Base-by-base conservation (phyloP, 1,139 yeast species). In the Zygosaccharomyces sapae region DNA sequence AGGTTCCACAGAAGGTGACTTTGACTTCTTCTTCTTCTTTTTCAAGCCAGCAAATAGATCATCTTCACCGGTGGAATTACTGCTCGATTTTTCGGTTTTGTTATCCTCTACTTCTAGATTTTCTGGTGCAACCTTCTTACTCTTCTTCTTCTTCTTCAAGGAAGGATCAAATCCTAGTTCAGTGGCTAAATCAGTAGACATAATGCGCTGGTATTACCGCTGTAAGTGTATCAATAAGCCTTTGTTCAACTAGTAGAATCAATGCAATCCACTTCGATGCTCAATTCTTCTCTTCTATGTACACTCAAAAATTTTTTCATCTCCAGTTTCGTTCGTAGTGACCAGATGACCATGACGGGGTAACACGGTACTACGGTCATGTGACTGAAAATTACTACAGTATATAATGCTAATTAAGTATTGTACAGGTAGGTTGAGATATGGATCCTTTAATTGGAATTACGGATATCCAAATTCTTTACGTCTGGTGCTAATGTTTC, bases 141-240 rank as follows among this genome's bases (percentile, higher is more conserved):
- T 71, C 81, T 85, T 84, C 89, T 86, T 87, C 81, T 88, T 88
- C 77, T 87, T 87, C 77, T 87, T 87, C 65, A 83, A 73, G 36
- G 80, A 69, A 51, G 88, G 86, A 68, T 85, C 94, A 66, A 84
- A 83, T 52, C 88, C 90, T 67, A 83, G 74, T 59, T 82, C 89
- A 41, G 63, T 66, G 33, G 67, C 65, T 52, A 64, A 52, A 50
- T 67, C 70, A 45, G 74, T 63, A 25, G 62, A 58, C 62, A 58
- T 59, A 12, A 37, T 44, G 9, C 37, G n/a, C 31, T 27, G 34
- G 9, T 31, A 31, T 12, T 31, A 31, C 16, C 34, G 34, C 34
- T 31, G 8, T 9, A 13, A 12, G 7, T 36, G 30, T 19, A 36
- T 36, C 41, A 10, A 7, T 39, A 29, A n/a, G 7, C 13, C 16